Conservation (phyloP, 2,329 filamentous ascomycete genomes). For the Emergomyces orientalis region DNA sequence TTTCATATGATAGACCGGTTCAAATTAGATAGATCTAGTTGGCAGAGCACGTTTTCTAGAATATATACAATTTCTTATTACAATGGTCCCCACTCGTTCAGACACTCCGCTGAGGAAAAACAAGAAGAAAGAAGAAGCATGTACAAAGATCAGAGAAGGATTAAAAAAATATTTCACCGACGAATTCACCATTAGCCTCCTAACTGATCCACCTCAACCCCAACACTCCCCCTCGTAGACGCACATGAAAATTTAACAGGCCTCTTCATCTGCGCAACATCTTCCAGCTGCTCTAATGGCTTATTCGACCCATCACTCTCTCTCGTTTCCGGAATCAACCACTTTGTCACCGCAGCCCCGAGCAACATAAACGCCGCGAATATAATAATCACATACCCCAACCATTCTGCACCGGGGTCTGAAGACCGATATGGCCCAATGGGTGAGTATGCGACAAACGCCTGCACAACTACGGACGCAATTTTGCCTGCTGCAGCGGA, state of each 20-base stretch:
- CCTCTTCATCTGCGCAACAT: not conserved
- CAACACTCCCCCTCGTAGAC: not conserved
- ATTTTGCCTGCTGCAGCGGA: conserved; percentile 59
- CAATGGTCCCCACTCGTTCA: not conserved
- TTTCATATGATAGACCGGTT: not conserved
- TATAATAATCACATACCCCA: conserved; percentile 66
- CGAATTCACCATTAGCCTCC: not conserved
- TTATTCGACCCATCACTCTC: conserved; percentile 33
- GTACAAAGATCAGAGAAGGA: not conserved
- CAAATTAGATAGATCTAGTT: not conserved
- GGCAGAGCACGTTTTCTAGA: not conserved
- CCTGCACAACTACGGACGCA: conserved; percentile 58
- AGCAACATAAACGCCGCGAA: conserved; percentile 73
- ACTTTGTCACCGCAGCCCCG: conserved; percentile 53
- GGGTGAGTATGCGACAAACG: conserved; percentile 54
- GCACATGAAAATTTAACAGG: not conserved
- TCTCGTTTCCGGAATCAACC: conserved; percentile 72
- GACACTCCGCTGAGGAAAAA: not conserved
- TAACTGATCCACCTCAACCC: not conserved
- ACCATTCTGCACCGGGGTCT: conserved; percentile 46
- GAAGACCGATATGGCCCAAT: conserved; percentile 43
- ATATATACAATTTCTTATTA: not conserved
- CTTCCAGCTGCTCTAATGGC: conserved; percentile 60
- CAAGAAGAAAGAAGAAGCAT: not conserved
- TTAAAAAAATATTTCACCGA: not conserved